Evolutionary conservation across 495 filamentous ascomycete species (phyloP).

Genomic region (Polyplosphaeria fusca): DNA sequence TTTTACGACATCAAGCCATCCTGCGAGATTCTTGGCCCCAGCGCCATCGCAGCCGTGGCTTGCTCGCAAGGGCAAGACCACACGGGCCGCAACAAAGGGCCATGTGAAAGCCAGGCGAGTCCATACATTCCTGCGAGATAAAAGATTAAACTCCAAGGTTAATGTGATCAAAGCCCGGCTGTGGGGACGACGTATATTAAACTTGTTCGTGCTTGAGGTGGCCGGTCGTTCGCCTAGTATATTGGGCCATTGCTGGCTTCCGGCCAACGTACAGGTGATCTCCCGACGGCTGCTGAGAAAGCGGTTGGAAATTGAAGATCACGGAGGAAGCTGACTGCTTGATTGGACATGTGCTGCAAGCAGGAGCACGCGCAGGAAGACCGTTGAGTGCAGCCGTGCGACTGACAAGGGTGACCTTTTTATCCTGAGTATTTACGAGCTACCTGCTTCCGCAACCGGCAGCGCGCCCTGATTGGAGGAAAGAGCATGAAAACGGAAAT

Average conservation of each 20-base stretch:
- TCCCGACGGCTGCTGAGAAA: constrained; percentile 2
- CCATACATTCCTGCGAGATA: not conserved
- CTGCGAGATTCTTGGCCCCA: not conserved
- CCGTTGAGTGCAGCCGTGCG: not conserved
- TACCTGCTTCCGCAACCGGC: constrained; percentile 21
- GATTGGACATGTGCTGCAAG: constrained; percentile 3
- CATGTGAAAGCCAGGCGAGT: not conserved
- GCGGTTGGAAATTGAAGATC: constrained; percentile 12
- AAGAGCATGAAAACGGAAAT: not conserved
- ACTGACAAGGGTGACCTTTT: constrained; percentile 10
- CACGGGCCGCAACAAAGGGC: not conserved
- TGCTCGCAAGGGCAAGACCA: not conserved
- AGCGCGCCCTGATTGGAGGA: not conserved
- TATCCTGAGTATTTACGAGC: constrained; percentile 18
- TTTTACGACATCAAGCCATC: not conserved
- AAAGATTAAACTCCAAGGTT: not conserved
- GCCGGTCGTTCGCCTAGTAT: no score
- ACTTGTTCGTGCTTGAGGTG: not conserved
- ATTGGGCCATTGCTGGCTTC: not conserved
- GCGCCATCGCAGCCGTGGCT: constrained; percentile 1
- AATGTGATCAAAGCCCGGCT: constrained; percentile 1
- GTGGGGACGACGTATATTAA: constrained; percentile 12
- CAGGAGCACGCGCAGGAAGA: constrained; percentile 6
- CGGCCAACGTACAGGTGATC: not conserved
- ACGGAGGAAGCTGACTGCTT: not conserved